These are phyloP conservation scores for Adansonia gregorii DNA, from an alignment of 441 rosid species.

Conservation along the genomic window DNA sequence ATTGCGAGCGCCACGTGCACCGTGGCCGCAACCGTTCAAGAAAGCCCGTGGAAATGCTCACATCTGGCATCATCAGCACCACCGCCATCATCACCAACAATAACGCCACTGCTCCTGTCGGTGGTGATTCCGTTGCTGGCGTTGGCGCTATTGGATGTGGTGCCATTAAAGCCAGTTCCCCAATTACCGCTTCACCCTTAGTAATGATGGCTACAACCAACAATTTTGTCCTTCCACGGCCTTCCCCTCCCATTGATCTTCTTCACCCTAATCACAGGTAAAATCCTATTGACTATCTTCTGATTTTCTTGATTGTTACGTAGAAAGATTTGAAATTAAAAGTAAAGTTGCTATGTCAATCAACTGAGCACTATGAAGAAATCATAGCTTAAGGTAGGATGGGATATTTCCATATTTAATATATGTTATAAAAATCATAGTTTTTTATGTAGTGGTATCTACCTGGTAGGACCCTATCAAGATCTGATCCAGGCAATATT, in stretches of 20 bases:
- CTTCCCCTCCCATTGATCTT: conserved; percentile 62
- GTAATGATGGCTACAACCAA: conserved; percentile 33
- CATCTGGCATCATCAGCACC: conserved; percentile 26
- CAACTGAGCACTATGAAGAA: too few relatives aligned
- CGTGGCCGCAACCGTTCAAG: conserved; percentile 99
- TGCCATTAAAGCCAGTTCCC: too few relatives aligned
- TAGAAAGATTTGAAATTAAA: too few relatives aligned
- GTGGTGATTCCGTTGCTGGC: too few relatives aligned
- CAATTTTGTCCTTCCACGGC: conserved; percentile 49
- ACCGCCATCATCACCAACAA: too few relatives aligned
- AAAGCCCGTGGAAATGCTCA: conserved; percentile 98
- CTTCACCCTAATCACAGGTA: conserved; percentile 68
- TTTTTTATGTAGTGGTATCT: background rate
- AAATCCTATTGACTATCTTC: background rate
- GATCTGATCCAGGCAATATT: conserved; percentile 46
- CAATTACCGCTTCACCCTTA: conserved; percentile 27
- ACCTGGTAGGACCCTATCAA: conserved; percentile 46
- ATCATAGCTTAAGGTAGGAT: too few relatives aligned
- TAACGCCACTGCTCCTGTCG: too few relatives aligned
- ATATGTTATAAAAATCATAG: too few relatives aligned
- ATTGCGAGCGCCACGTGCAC: conserved; percentile 99
- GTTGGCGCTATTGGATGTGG: too few relatives aligned
- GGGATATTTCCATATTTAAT: too few relatives aligned
- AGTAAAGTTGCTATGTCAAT: too few relatives aligned
- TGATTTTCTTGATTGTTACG: background rate